Percentiles rank a stretch among this genome's conserved stretches.
phyloP scores from a whole-genome alignment of 2,329 filamentous ascomycete genomes.

The Teratosphaeria epicoccoides region DNA sequence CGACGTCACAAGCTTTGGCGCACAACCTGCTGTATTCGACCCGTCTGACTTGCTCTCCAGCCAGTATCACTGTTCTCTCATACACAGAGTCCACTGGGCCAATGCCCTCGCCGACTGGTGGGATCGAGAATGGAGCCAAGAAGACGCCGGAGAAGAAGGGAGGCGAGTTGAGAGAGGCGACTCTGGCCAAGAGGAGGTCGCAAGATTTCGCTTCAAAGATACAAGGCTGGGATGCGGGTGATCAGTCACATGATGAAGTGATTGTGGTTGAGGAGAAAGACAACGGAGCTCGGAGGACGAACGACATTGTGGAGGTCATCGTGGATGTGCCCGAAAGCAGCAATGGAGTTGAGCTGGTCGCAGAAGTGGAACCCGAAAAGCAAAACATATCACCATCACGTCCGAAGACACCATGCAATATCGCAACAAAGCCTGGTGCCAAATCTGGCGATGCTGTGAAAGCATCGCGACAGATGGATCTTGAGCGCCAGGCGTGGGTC shows the following conservation, averaged over 20 bases:
- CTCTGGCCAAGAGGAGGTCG: slow-evolving; percentile 19
- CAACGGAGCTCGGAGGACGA: not conserved
- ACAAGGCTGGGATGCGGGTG: slow-evolving; percentile 21
- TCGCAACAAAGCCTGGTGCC: slow-evolving; percentile 2
- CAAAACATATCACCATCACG: not conserved
- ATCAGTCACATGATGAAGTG: slow-evolving; percentile 18
- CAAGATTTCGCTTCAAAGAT: slow-evolving; percentile 26
- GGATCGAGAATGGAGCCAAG: slow-evolving; percentile 11
- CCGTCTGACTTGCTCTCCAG: slow-evolving; percentile 20
- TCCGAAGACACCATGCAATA: slow-evolving; percentile 4
- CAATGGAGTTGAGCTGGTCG: slow-evolving; percentile 6
- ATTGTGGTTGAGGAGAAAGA: slow-evolving; percentile 8
- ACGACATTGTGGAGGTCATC: slow-evolving; percentile 6
- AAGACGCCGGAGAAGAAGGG: slow-evolving; percentile 21
- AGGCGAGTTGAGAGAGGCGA: slow-evolving; percentile 14
- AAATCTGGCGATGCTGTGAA: slow-evolving; percentile 11
- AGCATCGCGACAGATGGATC: slow-evolving; percentile 21
- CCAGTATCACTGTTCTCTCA: slow-evolving; percentile 7
- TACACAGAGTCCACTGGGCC: slow-evolving; percentile 8
- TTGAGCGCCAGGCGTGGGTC: slow-evolving; percentile 26
- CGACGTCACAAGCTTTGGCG: slow-evolving; percentile 13
- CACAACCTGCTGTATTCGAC: slow-evolving; percentile 13
- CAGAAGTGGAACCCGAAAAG: slow-evolving; percentile 3
- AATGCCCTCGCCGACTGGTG: slow-evolving; percentile 20
- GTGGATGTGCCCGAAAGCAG: slow-evolving; percentile 6